Evolutionary conservation across 257 asterid species (phyloP).

Genomic region (Vinca minor): DNA sequence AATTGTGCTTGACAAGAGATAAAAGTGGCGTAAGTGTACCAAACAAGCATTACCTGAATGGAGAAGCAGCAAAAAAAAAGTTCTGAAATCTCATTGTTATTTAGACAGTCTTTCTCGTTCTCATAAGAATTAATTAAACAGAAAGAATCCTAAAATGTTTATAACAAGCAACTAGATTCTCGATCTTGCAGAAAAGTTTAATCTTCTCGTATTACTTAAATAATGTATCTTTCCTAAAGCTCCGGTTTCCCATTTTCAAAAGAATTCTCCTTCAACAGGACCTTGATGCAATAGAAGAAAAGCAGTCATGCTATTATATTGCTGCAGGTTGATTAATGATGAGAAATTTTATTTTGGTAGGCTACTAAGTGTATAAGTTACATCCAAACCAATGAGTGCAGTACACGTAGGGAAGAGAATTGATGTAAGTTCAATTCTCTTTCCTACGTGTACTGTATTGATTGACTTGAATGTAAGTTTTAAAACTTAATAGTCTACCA

Average conservation of each 20-base stretch:
- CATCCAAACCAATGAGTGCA: no score
- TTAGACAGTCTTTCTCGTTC: no score
- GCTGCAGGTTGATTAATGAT: background rate
- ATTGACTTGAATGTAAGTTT: no score
- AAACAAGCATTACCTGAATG: constrained; percentile 24
- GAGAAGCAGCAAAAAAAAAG: constrained; percentile 33
- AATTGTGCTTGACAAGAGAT: constrained; percentile 31
- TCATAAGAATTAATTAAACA: constrained; percentile 71
- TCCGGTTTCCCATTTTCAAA: background rate
- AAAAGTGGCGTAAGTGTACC: constrained; percentile 29
- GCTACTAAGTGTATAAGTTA: no score
- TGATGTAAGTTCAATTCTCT: no score
- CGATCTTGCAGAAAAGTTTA: constrained; percentile 32
- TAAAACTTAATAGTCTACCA: no score
- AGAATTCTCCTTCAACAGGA: constrained; percentile 25
- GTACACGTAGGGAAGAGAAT: no score
- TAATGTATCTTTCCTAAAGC: background rate
- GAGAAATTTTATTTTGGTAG: no score
- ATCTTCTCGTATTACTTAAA: background rate
- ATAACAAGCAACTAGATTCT: constrained; percentile 37
- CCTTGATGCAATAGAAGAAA: constrained; percentile 42
- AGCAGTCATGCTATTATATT: constrained; percentile 22
- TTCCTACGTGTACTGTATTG: no score
- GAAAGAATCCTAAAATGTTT: constrained; percentile 36
- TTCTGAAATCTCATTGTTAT: no score